Conservation (phyloP, 129 eudicot species). For the Helichrysum umbraculigerum region DNA sequence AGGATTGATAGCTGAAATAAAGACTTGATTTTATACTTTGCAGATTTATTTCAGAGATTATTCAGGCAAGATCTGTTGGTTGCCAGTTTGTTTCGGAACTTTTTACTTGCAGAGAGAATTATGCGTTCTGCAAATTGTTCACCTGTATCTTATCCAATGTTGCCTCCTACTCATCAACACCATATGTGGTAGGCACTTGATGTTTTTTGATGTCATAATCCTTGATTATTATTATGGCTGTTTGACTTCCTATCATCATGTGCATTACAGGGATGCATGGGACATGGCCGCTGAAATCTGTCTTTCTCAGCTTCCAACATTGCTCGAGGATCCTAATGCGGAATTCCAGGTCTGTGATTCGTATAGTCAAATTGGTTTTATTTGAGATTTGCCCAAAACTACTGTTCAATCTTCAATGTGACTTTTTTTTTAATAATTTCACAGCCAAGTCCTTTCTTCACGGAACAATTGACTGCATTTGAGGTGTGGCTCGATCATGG, state of each 20-base stretch:
- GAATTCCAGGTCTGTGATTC: constrained; percentile 72
- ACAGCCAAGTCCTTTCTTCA: constrained; percentile 92
- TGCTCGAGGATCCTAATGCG: constrained; percentile 81
- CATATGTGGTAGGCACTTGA: constrained; percentile 77
- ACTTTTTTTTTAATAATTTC: not conserved
- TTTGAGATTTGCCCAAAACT: not conserved
- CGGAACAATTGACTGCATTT: constrained; percentile 87
- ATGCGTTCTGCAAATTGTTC: constrained; percentile 98
- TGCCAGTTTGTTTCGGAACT: constrained; percentile 90
- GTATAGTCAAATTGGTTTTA: not conserved
- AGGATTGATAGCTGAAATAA: not conserved
- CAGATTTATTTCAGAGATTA: constrained; percentile 91
- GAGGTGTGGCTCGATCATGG: constrained; percentile 99
- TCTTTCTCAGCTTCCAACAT: constrained; percentile 87
- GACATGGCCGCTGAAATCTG: constrained; percentile 99
- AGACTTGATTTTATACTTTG: constrained; percentile 16
- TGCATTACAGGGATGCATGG: constrained; percentile 87
- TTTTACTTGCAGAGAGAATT: constrained; percentile 88
- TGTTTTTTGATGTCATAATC: not conserved
- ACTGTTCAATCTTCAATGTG: not conserved
- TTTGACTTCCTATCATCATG: constrained; percentile 7
- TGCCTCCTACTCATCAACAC: constrained; percentile 98
- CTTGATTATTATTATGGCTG: not conserved
- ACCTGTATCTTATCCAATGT: constrained; percentile 82
- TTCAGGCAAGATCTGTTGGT: constrained; percentile 97